Base-by-base conservation (phyloP, 2,329 filamentous ascomycete genomes). In the Diaporthe destruens region DNA sequence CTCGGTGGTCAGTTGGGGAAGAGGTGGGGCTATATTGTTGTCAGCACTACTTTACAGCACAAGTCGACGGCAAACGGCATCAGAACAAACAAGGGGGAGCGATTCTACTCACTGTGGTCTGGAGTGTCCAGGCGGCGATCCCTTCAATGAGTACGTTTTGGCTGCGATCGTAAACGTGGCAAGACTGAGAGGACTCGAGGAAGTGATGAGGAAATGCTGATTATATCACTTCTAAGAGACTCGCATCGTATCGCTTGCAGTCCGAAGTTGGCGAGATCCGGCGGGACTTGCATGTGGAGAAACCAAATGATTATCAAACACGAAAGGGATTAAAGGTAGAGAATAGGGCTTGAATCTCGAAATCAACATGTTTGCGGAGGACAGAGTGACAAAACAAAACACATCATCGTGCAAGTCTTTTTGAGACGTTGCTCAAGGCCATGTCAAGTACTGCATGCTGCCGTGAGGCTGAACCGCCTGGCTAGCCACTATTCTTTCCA, bases 51-150 rank as follows among this genome's bases (percentile, higher is more conserved):
- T 2, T 4, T 20, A 7, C 6, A 8, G 42, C 14, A 0, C 39
- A 16, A 16, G 14, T 16, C 39, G 6, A 36, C 1, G 34, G 8
- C 8, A 36, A 9, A 11, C 7, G 1, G 11, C 1, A 8, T 36
- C 6, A 36, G 8, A 36, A 36, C 7, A 8, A 36, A 36, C 7
- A 36, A 36, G 34, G 34, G 36, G 2, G 14, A 2, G 9, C 14
- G 36, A 1, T 44, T 20, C 42, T 47, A 12, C 42, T 20, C 42
- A 47, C 42, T 7, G 20, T 9, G 20, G n/a, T 7, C 9, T n/a
- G 6, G 20, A 7, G 6, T n/a, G 20, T n/a, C 20, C 20, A 7
- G n/a, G 0, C 6, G 8, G 20, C 3, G 6, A 11, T 9, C 1
- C 20, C n/a, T 7, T 9, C 18, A 8, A 6, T n/a, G 6, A 7